Evolutionary conservation across 192 early-diverging fungal genomes (phyloP).

Genomic region (Gigaspora rosea): DNA sequence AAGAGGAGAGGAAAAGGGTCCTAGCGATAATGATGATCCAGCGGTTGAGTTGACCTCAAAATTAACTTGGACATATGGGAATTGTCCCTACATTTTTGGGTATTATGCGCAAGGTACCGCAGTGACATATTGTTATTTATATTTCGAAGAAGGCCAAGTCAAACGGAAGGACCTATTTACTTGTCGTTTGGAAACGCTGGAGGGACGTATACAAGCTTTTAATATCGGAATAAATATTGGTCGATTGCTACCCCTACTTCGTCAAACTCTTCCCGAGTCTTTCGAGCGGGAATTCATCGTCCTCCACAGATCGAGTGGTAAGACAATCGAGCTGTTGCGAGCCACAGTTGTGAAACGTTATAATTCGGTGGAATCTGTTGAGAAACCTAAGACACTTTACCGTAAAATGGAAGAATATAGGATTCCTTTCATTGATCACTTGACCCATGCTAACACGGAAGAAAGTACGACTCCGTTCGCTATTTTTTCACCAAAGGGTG

Average conservation of each 20-base stretch:
- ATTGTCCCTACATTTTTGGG: constrained; percentile 28
- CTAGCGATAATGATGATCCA: background rate
- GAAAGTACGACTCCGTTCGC: background rate
- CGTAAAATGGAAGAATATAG: background rate
- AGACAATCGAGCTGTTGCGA: constrained; percentile 9
- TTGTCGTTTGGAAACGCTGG: background rate
- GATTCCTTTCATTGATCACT: constrained; percentile 20
- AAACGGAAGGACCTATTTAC: constrained; percentile 5
- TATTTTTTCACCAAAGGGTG: constrained; percentile 21
- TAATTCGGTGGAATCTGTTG: background rate
- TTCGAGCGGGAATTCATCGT: no score
- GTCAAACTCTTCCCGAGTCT: constrained; percentile 8
- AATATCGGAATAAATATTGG: constrained; percentile 26
- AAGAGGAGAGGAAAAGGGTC: constrained; percentile 29
- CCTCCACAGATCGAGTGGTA: background rate
- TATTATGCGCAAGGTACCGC: constrained; percentile 9
- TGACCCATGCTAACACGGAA: background rate
- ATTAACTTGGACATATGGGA: constrained; percentile 26
- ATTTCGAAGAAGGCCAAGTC: background rate
- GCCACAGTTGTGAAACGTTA: constrained; percentile 7
- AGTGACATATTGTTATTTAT: constrained; percentile 27
- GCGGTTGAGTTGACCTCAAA: background rate
- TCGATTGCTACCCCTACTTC: constrained; percentile 18
- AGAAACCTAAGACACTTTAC: background rate
- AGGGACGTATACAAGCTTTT: constrained; percentile 22